A percentile compares a stretch with the other conserved stretches of the same genome.
Conservation (phyloP, 148 eudicot species). For the Rheum nobile region DNA sequence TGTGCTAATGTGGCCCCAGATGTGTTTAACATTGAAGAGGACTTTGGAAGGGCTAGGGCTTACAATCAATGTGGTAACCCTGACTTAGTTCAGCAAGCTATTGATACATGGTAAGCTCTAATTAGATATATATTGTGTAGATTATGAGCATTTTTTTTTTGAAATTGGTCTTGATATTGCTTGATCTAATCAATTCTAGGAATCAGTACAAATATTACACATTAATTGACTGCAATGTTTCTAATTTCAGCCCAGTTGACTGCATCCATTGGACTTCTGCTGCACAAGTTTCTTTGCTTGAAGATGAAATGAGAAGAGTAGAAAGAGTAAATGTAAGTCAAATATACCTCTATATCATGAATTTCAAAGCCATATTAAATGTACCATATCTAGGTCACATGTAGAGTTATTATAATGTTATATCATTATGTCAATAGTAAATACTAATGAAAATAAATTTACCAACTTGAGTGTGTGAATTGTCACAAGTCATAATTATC, state of each 20-base stretch:
- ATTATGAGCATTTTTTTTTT: neutral
- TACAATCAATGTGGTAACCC: slow-evolving; percentile 51
- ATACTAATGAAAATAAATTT: neutral
- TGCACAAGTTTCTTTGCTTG: slow-evolving; percentile 85
- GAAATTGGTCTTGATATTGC: neutral
- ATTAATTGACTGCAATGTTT: neutral
- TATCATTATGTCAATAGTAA: neutral
- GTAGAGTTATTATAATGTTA: too few species aligned
- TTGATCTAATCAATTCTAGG: neutral
- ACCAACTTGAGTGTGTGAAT: neutral
- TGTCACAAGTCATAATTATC: neutral
- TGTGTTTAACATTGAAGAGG: slow-evolving; percentile 86
- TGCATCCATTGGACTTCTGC: slow-evolving; percentile 99
- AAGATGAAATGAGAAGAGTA: slow-evolving; percentile 97
- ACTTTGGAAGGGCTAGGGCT: slow-evolving; percentile 91
- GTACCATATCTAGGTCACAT: too few species aligned
- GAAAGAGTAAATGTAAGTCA: slow-evolving; percentile 92
- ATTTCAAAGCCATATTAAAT: too few species aligned
- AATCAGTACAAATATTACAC: neutral
- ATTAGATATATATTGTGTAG: neutral
- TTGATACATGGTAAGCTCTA: slow-evolving; percentile 69
- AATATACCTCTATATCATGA: neutral
- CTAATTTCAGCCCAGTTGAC: slow-evolving; percentile 82
- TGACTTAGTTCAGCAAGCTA: slow-evolving; percentile 71
- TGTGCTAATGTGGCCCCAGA: slow-evolving; percentile 80